Evolutionary conservation across 306 rosid species (phyloP).

Genomic region (Prunus salicina): DNA sequence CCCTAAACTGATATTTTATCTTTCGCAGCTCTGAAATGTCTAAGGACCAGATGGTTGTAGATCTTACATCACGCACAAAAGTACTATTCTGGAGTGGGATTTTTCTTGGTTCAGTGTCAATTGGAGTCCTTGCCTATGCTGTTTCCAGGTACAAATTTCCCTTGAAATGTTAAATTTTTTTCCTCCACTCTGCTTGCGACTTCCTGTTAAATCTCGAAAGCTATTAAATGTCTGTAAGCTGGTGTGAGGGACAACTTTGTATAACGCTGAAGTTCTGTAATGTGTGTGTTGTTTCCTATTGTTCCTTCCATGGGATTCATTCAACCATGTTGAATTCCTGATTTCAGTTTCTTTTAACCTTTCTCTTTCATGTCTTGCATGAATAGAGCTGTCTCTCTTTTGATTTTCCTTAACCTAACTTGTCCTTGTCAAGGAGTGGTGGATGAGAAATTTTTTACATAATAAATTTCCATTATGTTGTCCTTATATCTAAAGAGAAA

Average conservation of each 20-base stretch:
- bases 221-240: not conserved
- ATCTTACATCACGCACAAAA: slow-evolving; percentile 51
- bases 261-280: not conserved
- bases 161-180: not conserved
- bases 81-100: slow-evolving; percentile 60
- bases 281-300: not conserved
- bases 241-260: not conserved
- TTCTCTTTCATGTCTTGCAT: not conserved
- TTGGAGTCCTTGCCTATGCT: slow-evolving; percentile 79
- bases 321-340: not conserved
- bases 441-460: not conserved
- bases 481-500: not conserved
- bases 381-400: not conserved
- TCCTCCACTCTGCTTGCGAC: not conserved
- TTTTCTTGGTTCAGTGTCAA: slow-evolving; percentile 62
- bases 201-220: not conserved
- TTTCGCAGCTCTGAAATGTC: slow-evolving; percentile 69
- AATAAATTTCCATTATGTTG: not conserved
- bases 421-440: not conserved
- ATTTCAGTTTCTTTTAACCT: not conserved
- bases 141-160: slow-evolving; percentile 46
- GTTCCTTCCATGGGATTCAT: not conserved
- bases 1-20: slow-evolving; percentile 13
- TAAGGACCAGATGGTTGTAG: slow-evolving; percentile 78
- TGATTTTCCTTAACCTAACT: not conserved